Evolutionary conservation across 2,329 filamentous ascomycete species (phyloP), one percentile per base, ranked within the genome.

Genomic region (Aureobasidium subglaciale): DNA sequence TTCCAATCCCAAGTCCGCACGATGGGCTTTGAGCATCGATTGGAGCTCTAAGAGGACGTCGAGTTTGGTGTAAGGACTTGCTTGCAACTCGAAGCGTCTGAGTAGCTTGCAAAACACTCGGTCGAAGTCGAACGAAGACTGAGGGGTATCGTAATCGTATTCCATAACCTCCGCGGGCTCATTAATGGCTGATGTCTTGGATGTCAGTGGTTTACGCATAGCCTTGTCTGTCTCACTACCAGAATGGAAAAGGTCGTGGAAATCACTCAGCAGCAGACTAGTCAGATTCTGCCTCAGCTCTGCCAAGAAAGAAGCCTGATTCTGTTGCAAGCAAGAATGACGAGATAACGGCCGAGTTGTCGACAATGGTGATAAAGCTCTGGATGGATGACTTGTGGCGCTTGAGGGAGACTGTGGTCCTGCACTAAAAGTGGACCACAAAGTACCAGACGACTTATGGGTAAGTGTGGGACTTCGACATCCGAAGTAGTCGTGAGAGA

Each of bases 341-440:
- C 52, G 56, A 32, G 58, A 58, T 2, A 58, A 25, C 2, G 58
- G 55, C 18, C 54, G 56, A 13, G 40, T 38, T 15, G 50, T 45
- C 10, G 54, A 42, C 45, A 48, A 38, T 7, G 56, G 56, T 6
- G 56, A 59, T 46, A 55, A 55, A n/a, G 53, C 55, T 22, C 56
- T 40, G 2, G 59, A 60, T n/a, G 54, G 56, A 8, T 69, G 78
- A 73, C 67, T 88, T 67, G 73, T 85, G 68, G 78, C 74, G 59
- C 77, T 82, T 0, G 83, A 80, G 1, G 86, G 83, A 30, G 82
- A 83, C 59, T 85, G 79, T 0, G 81, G 77, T 50, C 81, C 76
- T 0, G 84, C 83, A 58, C 88, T 86, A 62, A 92, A 90, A 0
- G 88, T 88, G 2, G 91, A 96, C 90, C 90, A 96, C 67, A 92